Conservation (phyloP, 164 flowering plant species). For the Stephania yunnanensis region DNA sequence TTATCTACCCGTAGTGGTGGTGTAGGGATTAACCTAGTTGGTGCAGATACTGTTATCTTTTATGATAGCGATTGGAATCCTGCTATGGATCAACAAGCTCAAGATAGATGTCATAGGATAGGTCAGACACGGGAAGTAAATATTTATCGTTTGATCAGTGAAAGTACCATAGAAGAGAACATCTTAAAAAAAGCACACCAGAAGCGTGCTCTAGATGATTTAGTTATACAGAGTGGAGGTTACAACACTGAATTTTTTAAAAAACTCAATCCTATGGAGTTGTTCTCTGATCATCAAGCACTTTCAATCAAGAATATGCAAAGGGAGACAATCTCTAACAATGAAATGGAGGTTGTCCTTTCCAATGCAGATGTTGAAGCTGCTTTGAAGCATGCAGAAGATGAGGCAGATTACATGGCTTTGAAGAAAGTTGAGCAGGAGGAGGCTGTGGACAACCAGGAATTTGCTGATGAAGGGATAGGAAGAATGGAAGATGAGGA, state of each 20-base stretch:
- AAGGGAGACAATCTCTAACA: constrained; percentile 35
- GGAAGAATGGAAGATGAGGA: constrained; percentile 92
- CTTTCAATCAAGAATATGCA: constrained; percentile 35
- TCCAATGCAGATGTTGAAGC: constrained; percentile 94
- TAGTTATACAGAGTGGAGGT: constrained; percentile 96
- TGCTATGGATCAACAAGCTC: constrained; percentile 99
- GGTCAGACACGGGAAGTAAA: constrained; percentile 99
- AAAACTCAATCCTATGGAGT: constrained; percentile 94
- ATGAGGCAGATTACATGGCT: constrained; percentile 99
- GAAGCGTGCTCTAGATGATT: constrained; percentile 95
- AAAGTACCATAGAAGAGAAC: constrained; percentile 97
- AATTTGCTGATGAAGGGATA: constrained; percentile 82
- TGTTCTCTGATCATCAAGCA: constrained; percentile 76
- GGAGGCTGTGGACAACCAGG: constrained; percentile 98
- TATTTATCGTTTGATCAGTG: constrained; percentile 89
- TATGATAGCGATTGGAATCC: constrained; percentile 99
- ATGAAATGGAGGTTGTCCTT: constrained; percentile 39
- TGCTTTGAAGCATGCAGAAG: constrained; percentile 88
- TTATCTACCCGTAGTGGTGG: constrained; percentile 99
- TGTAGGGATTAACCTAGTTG: constrained; percentile 95
- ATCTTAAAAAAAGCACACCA: constrained; percentile 96
- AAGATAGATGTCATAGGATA: constrained; percentile 97
- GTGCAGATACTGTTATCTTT: constrained; percentile 98
- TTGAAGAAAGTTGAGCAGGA: constrained; percentile 90
- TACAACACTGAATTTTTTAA: constrained; percentile 96